Evolutionary conservation across 2,329 filamentous ascomycete genomes (phyloP), one percentile per base, ranked within the genome.

Genomic region (Ophiocordyceps camponoti-saundersi): DNA sequence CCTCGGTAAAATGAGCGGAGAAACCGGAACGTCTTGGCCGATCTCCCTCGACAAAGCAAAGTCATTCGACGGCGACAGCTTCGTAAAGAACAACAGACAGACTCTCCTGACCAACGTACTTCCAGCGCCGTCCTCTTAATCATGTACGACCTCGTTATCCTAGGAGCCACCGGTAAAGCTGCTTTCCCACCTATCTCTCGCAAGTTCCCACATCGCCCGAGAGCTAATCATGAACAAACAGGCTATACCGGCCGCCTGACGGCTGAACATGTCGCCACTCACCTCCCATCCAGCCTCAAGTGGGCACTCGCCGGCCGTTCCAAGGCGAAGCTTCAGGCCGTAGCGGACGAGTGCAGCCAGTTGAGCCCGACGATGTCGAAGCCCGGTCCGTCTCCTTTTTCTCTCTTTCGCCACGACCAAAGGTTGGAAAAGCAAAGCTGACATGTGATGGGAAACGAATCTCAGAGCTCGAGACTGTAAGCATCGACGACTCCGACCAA

Each of bases 251-350:
- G 89, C 39, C 80, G 77, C 53, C 71, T 84, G 53, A 79, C 79
- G 2, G 80, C 81, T 26, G 80, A 93, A 60, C 79, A 92, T 62
- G 82, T 95, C 56, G 72, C 79, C 46, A 72, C 71, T 15, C 66
- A 76, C 52, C 69, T 87, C 1, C 83, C 88, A 0, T 85, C 82
- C 18, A 76, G 86, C 59, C 62, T 94, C 51, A 87, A 79, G 67
- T 95, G 89, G 89, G 89, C 86, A 15, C 70, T 95, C 47, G 85
- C 87, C 43, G 89, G 89, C 29, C 82, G 89, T 23, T 89, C 85
- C n/a, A 67, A 72, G 44, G 67, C 71, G 44, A 95, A 95, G 62
- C 72, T 96, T 5, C 73, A 82, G 53, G 65, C 66, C 40, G 63
- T 95, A 12, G 77, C 79, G 8, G 68, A 78, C 46, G 77, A 85